Evolutionary conservation across 305 asterid species (phyloP), one percentile per base, ranked within the genome.

Genomic region (Plantago coronopus): DNA sequence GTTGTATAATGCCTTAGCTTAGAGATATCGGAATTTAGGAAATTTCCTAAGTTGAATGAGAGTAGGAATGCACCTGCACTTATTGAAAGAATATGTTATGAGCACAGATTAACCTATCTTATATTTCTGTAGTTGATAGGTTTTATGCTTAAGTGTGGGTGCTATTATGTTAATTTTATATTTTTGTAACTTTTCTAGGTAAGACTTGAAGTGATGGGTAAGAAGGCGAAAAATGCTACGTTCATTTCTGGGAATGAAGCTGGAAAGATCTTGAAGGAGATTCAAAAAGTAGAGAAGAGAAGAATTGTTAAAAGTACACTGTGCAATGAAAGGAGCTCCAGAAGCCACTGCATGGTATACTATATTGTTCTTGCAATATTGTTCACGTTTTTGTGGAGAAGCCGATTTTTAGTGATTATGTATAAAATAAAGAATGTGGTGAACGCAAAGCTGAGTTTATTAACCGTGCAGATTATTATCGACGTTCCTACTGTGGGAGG

Each of bases 321-420:
- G 3, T 91, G 98, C 67, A 91, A 91, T 37, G 98, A 91, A 64
- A 79, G 97, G 72, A 91, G 98, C 63, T 91, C 98, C 1, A 69
- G 98, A 53, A 91, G 98, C 78, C 98, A 91, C 67, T 91, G 98
- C 95, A 63, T 91, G 95, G 98, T 91, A 77, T n/a, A n/a, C n/a
- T n/a, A n/a, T n/a, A 27, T 27, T 5, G 34, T 27, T 27, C 7
- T 29, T 0, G 23, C 22, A 38, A n/a, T n/a, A n/a, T n/a, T n/a
- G n/a, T n/a, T n/a, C n/a, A n/a, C n/a, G n/a, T 23, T 23, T 72
- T 15, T 29, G 64, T 27, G 9, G 46, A 20, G 58, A 54, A 19
- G 18, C n/a, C 17, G 1, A 27, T 21, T 70, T 58, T 55, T 44
- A 44, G 56, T 27, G 60, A 20, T 42, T n/a, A 16, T n/a, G 31